A percentile compares a stretch with the other conserved stretches of the same genome.
These are phyloP conservation scores for Acer saccharum DNA, from an alignment of 345 rosid species.

Conservation along the genomic window DNA sequence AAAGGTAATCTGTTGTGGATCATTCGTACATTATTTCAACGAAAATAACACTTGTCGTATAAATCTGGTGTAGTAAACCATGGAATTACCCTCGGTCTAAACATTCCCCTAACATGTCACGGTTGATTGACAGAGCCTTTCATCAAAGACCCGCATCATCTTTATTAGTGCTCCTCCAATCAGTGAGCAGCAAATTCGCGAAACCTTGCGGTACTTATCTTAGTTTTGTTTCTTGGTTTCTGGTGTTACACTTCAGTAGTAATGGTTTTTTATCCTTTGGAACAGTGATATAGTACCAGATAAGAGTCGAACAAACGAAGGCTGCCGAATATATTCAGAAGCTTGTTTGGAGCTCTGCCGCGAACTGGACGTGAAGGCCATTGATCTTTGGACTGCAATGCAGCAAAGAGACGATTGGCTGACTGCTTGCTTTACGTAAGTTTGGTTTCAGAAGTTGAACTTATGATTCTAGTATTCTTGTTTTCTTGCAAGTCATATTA, in stretches of 20 bases:
- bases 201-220: constrained; percentile 29
- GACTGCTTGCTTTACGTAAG: constrained; percentile 76
- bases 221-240: not conserved
- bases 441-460: not conserved
- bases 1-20: constrained; percentile 44
- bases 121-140: constrained; percentile 61
- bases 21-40: not conserved
- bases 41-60: not conserved
- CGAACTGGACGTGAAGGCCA: constrained; percentile 57
- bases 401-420: constrained; percentile 66
- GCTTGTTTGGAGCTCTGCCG: constrained; percentile 65
- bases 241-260: not conserved
- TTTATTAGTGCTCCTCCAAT: constrained; percentile 76
- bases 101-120: not conserved
- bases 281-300: constrained; percentile 28
- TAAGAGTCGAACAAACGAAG: constrained; percentile 58
- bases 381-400: constrained; percentile 73
- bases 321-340: constrained; percentile 61
- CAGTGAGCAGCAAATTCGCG: constrained; percentile 50
- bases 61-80: no score
- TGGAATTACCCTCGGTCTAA: not conserved
- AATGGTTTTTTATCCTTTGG: not conserved
- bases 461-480: not conserved
- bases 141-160: constrained; percentile 62
- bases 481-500: not conserved